A percentile compares a stretch with the other conserved stretches of the same genome.
Conservation (phyloP, 345 rosid genomes). For the Noccaea caerulescens region DNA sequence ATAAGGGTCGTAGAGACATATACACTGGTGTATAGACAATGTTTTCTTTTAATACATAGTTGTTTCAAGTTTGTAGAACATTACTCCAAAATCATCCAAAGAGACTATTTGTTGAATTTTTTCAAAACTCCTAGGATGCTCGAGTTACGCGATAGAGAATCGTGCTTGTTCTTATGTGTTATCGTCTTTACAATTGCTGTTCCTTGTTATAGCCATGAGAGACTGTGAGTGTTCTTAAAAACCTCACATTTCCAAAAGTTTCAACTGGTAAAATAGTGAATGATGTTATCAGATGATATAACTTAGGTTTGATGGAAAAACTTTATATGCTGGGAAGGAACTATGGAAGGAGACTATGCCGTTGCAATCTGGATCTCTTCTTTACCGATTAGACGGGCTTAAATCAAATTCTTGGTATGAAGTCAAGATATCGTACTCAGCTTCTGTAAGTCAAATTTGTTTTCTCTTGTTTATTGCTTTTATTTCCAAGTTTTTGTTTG, state of each 20-base stretch:
- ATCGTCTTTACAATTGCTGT: conserved; percentile 32
- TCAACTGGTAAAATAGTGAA: not conserved
- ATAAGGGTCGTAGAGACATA: no score
- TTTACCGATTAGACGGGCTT: conserved; percentile 64
- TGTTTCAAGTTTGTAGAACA: no score
- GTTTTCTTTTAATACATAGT: no score
- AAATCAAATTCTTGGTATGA: conserved; percentile 79
- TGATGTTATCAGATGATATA: not conserved
- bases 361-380: conserved; percentile 58
- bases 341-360: conserved; percentile 68
- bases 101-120: no score
- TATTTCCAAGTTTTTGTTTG: conserved; percentile 6
- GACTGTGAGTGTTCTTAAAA: conserved; percentile 45
- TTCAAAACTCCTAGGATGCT: conserved; percentile 44
- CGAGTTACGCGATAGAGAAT: not conserved
- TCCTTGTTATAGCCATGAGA: conserved; percentile 43
- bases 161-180: conserved; percentile 33
- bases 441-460: conserved; percentile 72
- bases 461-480: conserved; percentile 9
- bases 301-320: conserved; percentile 47
- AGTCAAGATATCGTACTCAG: conserved; percentile 99
- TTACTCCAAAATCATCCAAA: no score
- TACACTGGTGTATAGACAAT: no score
- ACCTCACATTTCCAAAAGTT: not conserved
- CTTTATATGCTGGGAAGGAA: conserved; percentile 71